Base-by-base conservation (phyloP, 257 asterid species). In the Gentiana dahurica region DNA sequence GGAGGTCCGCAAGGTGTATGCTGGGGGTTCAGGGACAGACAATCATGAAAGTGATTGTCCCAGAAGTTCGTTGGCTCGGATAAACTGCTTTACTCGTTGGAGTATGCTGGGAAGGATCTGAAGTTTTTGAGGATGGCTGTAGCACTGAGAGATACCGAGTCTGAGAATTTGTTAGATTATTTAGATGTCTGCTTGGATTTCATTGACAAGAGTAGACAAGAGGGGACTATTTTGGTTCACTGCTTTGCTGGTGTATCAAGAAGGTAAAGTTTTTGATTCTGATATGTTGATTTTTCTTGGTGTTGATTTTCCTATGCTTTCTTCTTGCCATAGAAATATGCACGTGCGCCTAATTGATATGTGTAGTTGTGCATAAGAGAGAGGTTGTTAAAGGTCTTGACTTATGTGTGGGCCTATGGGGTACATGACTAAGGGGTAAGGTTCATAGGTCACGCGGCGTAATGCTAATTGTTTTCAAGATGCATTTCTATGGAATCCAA, bases 231-330 rank as follows among this genome's bases (percentile, higher is more conserved):
- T 62, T 69, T 92, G 82, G 95, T 92, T 67, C 97, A 92, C 74
- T 92, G 97, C 75, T 88, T 87, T 80, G 98, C 98, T 15, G 97
- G 98, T 61, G 95, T 92, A 60, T 92, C 98, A 59, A 85, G 98
- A 78, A 92, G 98, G 98, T 88, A 74, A 41, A 24, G 51, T 56
- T 24, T 65, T 62, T 39, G 53, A 44, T 46, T 34, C 54, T 49
- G 53, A 43, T 54, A 60, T 32, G 50, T 60, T 61, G 43, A 3
- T 12, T 35, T 32, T 54, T 53, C 8, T 8, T 56, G 15, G 51
- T 41, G 46, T 41, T 41, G 46, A 41, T 41, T 3, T 39, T 15
- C 24, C 24, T 15, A 15, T 15, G 24, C 24, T 15, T 15, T 15
- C 24, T 15, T 15, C 24, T 15, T 15, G 24, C 24, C 24, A 15